Base-by-base conservation (phyloP, 2,329 filamentous ascomycete genomes). In the Botrytis fragariae region DNA sequence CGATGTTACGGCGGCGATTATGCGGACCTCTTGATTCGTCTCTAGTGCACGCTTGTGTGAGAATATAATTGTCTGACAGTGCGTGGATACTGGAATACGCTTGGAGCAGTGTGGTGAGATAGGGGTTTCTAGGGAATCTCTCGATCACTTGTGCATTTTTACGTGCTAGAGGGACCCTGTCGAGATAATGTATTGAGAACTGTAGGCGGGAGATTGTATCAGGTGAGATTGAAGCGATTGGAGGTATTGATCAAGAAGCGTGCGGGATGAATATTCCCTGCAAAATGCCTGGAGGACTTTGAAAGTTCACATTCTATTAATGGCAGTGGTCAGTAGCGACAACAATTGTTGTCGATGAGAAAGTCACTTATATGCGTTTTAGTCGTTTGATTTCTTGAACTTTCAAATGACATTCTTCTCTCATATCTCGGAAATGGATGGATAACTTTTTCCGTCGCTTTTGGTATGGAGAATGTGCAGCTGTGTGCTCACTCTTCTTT, bases 191-290 rank as follows among this genome's bases (percentile, higher is more conserved):
- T 57, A 3, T 29, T 4, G 12, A 14, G 14, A 29, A 12, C n/a
- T n/a, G 14, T 0, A 10, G 4, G 14, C 8, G 3, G 7, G 8
- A 14, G 7, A 3, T 4, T 57, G n/a, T 57, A 29, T 29, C 14
- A 32, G 16, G 32, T 57, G 51, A 18, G n/a, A 57, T 29, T 32
- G 51, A 29, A 57, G 14, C 6, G 14, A 18, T 57, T 29, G n/a
- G 5, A 3, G 51, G 16, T 16, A 1, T n/a, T 2, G 25, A 54
- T n/a, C 25, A n/a, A 18, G n/a, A n/a, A 57, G 14, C 6, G 18
- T 14, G 3, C 2, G n/a, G 14, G 6, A 18, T 29, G 2, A 0
- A 8, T 18, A 1, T 29, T 8, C 16, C 14, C 51, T 57, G 18
- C 7, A 29, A n/a, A 18, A 29, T 57, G 7, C 7, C 14, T 57